Conservation (phyloP, 1,284 basidiomycete species). For the Malassezia equina region DNA sequence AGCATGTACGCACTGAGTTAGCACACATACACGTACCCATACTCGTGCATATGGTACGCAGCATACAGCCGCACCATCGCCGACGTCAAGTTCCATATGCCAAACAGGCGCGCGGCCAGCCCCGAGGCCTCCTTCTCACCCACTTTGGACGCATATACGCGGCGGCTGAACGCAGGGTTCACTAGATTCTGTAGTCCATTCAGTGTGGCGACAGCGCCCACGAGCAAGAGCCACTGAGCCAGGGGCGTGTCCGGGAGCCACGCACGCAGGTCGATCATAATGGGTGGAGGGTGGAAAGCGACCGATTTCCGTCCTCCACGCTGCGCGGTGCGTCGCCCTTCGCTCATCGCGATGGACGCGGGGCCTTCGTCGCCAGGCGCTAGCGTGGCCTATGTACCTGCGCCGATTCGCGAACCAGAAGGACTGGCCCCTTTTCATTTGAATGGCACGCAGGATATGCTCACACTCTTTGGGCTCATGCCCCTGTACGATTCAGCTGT, state of each 20-base stretch:
- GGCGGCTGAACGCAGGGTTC: slow-evolving; percentile 27
- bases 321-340: too few relatives aligned
- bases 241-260: slow-evolving; percentile 25
- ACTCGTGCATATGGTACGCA: slow-evolving; percentile 39
- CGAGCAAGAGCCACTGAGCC: slow-evolving; percentile 39
- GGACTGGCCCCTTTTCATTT: slow-evolving; percentile 17
- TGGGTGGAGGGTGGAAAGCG: background rate
- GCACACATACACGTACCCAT: slow-evolving; percentile 19
- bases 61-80: slow-evolving; percentile 39
- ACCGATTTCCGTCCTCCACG: background rate
- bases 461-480: slow-evolving; percentile 27
- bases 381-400: background rate
- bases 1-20: slow-evolving; percentile 60
- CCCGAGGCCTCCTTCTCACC: slow-evolving; percentile 32
- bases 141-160: slow-evolving; percentile 32
- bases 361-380: background rate
- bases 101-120: slow-evolving; percentile 38
- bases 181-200: slow-evolving; percentile 37
- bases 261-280: background rate
- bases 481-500: slow-evolving; percentile 35
- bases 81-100: slow-evolving; percentile 42
- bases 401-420: slow-evolving; percentile 1
- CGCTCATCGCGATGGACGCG: background rate
- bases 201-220: slow-evolving; percentile 28
- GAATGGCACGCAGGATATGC: slow-evolving; percentile 35